These are phyloP conservation scores for Acer campestre DNA, from an alignment of 345 rosid genomes.

Conservation along the genomic window DNA sequence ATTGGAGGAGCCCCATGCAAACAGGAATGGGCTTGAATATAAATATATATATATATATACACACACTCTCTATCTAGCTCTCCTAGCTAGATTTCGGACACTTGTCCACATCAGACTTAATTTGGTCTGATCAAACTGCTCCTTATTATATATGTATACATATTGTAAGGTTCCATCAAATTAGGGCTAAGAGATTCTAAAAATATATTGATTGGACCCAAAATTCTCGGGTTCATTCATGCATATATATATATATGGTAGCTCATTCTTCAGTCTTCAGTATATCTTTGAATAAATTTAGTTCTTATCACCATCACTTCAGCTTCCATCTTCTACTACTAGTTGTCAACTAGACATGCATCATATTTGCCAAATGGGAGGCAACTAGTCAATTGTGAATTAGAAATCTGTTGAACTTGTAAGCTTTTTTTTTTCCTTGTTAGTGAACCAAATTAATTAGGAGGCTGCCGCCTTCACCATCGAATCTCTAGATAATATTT, in stretches of 20 bases:
- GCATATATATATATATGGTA: neutral
- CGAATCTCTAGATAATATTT: too few relatives aligned
- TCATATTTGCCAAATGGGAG: too few relatives aligned
- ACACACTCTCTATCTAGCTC: too few relatives aligned
- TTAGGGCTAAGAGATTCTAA: slow-evolving; percentile 1
- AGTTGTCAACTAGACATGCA: too few relatives aligned
- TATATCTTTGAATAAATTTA: neutral
- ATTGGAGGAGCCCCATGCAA: slow-evolving; percentile 26
- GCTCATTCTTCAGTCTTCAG: neutral
- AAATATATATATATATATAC: neutral
- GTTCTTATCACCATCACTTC: too few relatives aligned
- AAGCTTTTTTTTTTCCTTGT: too few relatives aligned
- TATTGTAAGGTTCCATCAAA: slow-evolving; percentile 8
- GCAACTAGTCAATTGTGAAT: too few relatives aligned
- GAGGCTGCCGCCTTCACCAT: too few relatives aligned
- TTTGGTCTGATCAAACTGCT: neutral
- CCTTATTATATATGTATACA: neutral
- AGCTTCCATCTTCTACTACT: too few relatives aligned
- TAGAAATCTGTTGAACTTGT: neutral
- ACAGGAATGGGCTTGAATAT: slow-evolving; percentile 34
- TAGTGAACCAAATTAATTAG: too few relatives aligned
- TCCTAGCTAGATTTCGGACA: slow-evolving; percentile 6
- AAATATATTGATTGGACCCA: slow-evolving; percentile 2
- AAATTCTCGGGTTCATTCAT: neutral
- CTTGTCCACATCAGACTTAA: slow-evolving; percentile 20